A percentile compares a stretch with the other conserved stretches of the same genome.
phyloP scores from a whole-genome alignment of 805 yeast species.

The Starmerella apicola region DNA sequence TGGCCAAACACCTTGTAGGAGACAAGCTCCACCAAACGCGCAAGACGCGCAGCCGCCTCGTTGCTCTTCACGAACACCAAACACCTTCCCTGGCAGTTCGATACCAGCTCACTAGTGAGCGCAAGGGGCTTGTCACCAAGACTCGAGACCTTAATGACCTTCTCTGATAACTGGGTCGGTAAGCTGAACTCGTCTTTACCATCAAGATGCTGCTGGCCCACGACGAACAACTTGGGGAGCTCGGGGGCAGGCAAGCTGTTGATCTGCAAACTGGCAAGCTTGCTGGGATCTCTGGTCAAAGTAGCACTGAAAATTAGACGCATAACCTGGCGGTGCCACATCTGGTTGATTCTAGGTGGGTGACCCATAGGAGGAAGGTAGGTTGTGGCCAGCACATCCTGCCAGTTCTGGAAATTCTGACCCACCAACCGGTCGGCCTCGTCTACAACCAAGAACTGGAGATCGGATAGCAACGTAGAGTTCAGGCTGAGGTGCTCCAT shows the following conservation, averaged over 20 bases:
- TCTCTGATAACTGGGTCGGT: slow-evolving; percentile 30
- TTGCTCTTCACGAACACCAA: slow-evolving; percentile 63
- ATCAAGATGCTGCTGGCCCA: slow-evolving; percentile 40
- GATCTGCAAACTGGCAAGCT: slow-evolving; percentile 58
- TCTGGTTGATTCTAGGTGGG: slow-evolving; percentile 8
- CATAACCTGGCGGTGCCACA: slow-evolving; percentile 35
- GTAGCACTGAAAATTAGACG: slow-evolving; percentile 86
- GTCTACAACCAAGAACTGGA: slow-evolving; percentile 65
- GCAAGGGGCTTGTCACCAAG: slow-evolving; percentile 56
- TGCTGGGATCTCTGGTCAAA: slow-evolving; percentile 83
- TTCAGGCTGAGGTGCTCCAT: slow-evolving; percentile 40
- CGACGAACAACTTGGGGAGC: slow-evolving; percentile 59
- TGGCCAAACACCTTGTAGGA: slow-evolving; percentile 20
- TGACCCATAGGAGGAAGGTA: slow-evolving; percentile 6
- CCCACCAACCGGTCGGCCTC: slow-evolving; percentile 93
- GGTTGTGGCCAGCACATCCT: slow-evolving; percentile 33
- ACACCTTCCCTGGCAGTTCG: slow-evolving; percentile 20
- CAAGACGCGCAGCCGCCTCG: slow-evolving; percentile 73
- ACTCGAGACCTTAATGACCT: slow-evolving; percentile 25
- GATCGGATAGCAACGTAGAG: slow-evolving; percentile 44
- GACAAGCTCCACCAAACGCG: slow-evolving; percentile 44
- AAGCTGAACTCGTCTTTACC: slow-evolving; percentile 26
- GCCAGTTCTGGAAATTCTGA: slow-evolving; percentile 92
- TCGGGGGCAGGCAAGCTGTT: slow-evolving; percentile 15
- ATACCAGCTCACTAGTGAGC: slow-evolving; percentile 42